A percentile compares a stretch with the other conserved stretches of the same genome.
These are phyloP conservation scores for Hypoxylon lienhwacheense DNA, from an alignment of 495 filamentous ascomycete species.

Conservation along the genomic window DNA sequence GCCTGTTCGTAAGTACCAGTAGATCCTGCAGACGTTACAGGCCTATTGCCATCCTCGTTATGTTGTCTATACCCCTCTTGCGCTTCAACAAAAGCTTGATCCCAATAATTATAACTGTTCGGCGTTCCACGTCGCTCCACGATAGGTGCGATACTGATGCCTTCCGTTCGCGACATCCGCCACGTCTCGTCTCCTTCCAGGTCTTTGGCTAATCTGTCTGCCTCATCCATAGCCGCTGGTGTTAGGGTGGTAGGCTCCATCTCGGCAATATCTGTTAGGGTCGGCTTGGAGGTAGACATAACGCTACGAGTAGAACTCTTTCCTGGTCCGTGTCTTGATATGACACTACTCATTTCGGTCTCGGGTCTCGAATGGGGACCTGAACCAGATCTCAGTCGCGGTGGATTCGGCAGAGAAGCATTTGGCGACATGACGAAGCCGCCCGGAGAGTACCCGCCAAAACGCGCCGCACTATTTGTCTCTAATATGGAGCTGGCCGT, in stretches of 20 bases:
- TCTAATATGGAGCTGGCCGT: slow-evolving; percentile 68
- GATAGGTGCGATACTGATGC: slow-evolving; percentile 33
- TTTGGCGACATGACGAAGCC: slow-evolving; percentile 68
- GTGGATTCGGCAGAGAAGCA: slow-evolving; percentile 59
- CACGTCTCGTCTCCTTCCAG: slow-evolving; percentile 39
- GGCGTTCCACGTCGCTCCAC: slow-evolving; percentile 25
- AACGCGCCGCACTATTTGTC: slow-evolving; percentile 64
- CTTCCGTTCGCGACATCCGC: slow-evolving; percentile 25
- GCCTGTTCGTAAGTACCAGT: slow-evolving; percentile 71
- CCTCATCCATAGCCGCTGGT: slow-evolving; percentile 48
- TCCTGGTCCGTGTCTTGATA: slow-evolving; percentile 50
- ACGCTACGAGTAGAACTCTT: slow-evolving; percentile 50
- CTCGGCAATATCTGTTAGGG: slow-evolving; percentile 51
- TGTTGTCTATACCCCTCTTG: slow-evolving; percentile 36
- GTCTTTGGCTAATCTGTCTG: slow-evolving; percentile 43
- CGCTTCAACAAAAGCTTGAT: slow-evolving; percentile 30
- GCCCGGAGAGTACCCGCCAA: slow-evolving; percentile 71
- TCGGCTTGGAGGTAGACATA: slow-evolving; percentile 44
- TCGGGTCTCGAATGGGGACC: slow-evolving; percentile 36
- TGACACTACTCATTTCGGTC: slow-evolving; percentile 37
- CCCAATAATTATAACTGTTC: slow-evolving; percentile 33
- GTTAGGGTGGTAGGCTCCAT: slow-evolving; percentile 49
- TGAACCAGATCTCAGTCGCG: slow-evolving; percentile 58
- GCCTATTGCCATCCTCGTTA: slow-evolving; percentile 35
- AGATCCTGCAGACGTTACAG: slow-evolving; percentile 57